phyloP scores from a whole-genome alignment of 352 stramenopile species.

The Pythium sukuiense region DNA sequence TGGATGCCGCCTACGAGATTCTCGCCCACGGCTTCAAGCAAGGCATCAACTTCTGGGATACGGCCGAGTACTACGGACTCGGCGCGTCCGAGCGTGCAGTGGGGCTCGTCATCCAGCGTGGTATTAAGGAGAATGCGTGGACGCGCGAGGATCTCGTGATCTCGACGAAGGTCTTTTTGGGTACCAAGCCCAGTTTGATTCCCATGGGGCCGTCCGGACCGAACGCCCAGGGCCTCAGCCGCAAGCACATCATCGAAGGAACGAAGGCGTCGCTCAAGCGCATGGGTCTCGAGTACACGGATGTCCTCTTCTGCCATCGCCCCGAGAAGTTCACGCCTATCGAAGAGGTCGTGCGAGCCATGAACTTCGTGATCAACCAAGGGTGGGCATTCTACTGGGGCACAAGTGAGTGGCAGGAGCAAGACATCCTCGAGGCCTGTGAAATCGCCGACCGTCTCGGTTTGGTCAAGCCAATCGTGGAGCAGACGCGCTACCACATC shows the following conservation, averaged over 20 bases:
- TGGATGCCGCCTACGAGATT: background rate
- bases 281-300: background rate
- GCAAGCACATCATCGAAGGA: conserved; percentile 4
- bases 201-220: background rate
- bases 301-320: background rate
- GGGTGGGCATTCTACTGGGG: conserved; percentile 1
- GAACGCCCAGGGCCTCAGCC: background rate
- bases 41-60: conserved; percentile 4
- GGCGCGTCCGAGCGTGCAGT: background rate
- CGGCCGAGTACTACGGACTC: background rate
- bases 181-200: background rate
- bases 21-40: conserved; percentile 3
- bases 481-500: background rate
- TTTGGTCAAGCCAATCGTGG: background rate
- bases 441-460: background rate
- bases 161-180: background rate
- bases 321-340: background rate
- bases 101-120: background rate
- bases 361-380: conserved; percentile 2
- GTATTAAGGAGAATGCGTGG: background rate
- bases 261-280: conserved; percentile 1
- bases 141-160: conserved; percentile 1
- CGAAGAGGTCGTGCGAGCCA: background rate
- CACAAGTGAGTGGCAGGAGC: background rate
- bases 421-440: conserved; percentile 1